phyloP scores from a whole-genome alignment of 2,329 filamentous ascomycete species.

The Epichloe baconii region DNA sequence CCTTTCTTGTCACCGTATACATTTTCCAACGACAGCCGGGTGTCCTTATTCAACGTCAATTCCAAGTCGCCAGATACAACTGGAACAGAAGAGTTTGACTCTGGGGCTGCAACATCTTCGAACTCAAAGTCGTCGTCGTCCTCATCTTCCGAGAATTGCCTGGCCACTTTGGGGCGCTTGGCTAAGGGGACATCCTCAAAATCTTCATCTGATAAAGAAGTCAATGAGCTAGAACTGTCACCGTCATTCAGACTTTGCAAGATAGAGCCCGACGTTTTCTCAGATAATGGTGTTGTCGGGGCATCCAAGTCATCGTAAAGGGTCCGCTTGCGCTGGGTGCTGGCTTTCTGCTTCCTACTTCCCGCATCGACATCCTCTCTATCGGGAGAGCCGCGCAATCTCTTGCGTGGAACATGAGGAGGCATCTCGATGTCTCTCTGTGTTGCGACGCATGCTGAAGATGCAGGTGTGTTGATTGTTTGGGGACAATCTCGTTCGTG shows the following conservation, averaged over 20 bases:
- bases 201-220: constrained; percentile 42
- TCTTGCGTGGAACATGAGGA: constrained; percentile 54
- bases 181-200: constrained; percentile 33
- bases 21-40: constrained; percentile 47
- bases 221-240: constrained; percentile 34
- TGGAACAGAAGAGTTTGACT: constrained; percentile 35
- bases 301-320: constrained; percentile 50
- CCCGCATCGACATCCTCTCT: constrained; percentile 9
- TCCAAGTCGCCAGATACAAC: constrained; percentile 55
- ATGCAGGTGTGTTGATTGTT: not conserved
- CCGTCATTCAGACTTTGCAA: constrained; percentile 31
- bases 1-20: constrained; percentile 62
- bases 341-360: constrained; percentile 11
- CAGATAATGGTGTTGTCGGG: constrained; percentile 28
- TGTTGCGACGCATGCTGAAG: constrained; percentile 7
- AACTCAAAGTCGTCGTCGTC: constrained; percentile 35
- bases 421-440: constrained; percentile 38
- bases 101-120: constrained; percentile 51
- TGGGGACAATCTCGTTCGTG: not conserved
- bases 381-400: constrained; percentile 36
- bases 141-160: constrained; percentile 10
- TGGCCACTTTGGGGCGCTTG: constrained; percentile 26
- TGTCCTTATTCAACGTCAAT: constrained; percentile 51
- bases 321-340: constrained; percentile 26
- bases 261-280: constrained; percentile 27